Conservation (phyloP, 331 rosid species). For the Erythrophleum ivorense region DNA sequence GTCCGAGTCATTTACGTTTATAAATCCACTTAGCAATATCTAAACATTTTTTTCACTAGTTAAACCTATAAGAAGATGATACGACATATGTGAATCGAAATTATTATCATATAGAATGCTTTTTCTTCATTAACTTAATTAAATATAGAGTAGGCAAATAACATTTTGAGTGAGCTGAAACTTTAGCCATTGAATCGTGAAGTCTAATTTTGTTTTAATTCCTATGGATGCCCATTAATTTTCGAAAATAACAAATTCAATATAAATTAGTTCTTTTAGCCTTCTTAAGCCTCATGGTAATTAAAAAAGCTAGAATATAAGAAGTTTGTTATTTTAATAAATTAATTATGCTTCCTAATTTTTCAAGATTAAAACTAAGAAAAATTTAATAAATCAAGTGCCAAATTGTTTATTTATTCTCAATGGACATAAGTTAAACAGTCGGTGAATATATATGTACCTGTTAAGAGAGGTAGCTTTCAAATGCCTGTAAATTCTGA, state of each 20-base stretch:
- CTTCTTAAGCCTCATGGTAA: background rate
- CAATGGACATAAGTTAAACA: background rate
- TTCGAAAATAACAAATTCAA: background rate
- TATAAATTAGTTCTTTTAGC: background rate
- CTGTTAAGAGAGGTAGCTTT: background rate
- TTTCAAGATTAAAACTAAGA: too few relatives aligned
- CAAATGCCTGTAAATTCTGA: background rate
- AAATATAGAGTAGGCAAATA: background rate
- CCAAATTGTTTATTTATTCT: background rate
- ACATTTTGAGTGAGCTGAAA: background rate
- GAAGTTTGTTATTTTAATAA: too few relatives aligned
- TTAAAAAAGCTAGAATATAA: background rate
- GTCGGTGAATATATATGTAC: background rate
- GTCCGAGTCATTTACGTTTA: background rate
- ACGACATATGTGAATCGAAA: background rate
- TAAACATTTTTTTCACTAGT: background rate
- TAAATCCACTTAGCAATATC: background rate
- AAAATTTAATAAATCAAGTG: background rate
- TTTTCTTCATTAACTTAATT: background rate
- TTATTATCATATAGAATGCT: background rate
- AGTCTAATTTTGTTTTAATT: too few relatives aligned
- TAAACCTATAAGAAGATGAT: background rate
- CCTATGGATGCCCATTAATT: background rate
- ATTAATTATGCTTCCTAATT: too few relatives aligned
- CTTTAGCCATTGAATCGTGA: too few relatives aligned